Conservation (phyloP, 441 rosid genomes). For the Gossypium laxum region DNA sequence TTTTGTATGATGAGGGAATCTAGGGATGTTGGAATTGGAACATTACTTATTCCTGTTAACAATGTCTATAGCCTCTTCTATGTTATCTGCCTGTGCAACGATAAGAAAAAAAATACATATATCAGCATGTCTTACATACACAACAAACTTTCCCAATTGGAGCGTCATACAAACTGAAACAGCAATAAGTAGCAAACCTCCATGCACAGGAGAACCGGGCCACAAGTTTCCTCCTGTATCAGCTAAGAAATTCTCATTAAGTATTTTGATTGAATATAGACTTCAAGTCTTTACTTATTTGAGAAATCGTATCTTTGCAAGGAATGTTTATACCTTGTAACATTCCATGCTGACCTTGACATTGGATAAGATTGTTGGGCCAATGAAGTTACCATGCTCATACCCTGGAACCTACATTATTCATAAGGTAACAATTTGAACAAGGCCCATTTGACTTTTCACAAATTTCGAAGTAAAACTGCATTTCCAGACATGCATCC, state of each 20-base stretch:
- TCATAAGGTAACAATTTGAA: background rate
- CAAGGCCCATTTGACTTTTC: background rate
- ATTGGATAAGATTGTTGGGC: slow-evolving; percentile 35
- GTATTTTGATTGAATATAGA: background rate
- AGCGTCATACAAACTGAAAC: background rate
- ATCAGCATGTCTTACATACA: background rate
- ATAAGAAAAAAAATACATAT: background rate
- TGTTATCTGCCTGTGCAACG: slow-evolving; percentile 28
- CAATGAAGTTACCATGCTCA: slow-evolving; percentile 39
- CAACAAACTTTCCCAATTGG: background rate
- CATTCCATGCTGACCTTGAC: slow-evolving; percentile 38
- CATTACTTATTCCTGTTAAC: slow-evolving; percentile 34
- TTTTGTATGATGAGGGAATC: background rate
- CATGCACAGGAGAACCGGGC: slow-evolving; percentile 42
- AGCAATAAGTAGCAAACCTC: slow-evolving; percentile 21
- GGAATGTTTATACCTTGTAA: slow-evolving; percentile 31
- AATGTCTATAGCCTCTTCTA: slow-evolving; percentile 35
- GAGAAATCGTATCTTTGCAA: background rate
- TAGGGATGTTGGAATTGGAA: slow-evolving; percentile 1
- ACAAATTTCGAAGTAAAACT: background rate
- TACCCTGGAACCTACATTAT: slow-evolving; percentile 32
- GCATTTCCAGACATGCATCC: background rate
- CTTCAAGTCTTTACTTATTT: background rate
- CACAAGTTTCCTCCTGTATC: slow-evolving; percentile 38
- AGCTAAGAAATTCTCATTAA: slow-evolving; percentile 9